Percentiles rank a stretch among this genome's conserved stretches.
phyloP scores from a whole-genome alignment of 1,284 basidiomycete species.

The Ganoderma sinense region DNA sequence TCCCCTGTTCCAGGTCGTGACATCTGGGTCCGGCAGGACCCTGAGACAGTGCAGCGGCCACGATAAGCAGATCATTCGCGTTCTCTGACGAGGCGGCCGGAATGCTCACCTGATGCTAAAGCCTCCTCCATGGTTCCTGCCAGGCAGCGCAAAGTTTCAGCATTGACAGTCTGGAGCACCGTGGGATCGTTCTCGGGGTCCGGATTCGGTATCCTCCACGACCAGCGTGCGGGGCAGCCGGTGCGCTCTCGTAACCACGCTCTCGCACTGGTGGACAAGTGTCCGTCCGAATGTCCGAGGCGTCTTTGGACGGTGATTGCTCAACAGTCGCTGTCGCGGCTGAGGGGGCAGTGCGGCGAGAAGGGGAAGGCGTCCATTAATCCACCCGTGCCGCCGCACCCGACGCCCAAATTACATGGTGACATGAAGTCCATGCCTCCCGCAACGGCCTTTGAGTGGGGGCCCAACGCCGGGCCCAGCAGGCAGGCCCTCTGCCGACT shows the following conservation, averaged over 20 bases:
- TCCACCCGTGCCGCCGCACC: neutral
- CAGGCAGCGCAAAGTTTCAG: neutral
- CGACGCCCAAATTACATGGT: constrained; percentile 2
- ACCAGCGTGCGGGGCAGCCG: neutral
- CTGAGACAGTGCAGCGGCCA: constrained; percentile 18
- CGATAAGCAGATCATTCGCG: constrained; percentile 7
- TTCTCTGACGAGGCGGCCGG: neutral
- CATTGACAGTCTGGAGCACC: neutral
- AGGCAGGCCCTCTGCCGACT: constrained; percentile 3
- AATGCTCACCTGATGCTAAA: constrained; percentile 2
- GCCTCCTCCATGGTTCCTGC: neutral
- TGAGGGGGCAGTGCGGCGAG: neutral
- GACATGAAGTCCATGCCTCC: neutral
- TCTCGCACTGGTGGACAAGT: neutral
- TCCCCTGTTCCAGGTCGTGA: constrained; percentile 20
- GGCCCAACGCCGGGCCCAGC: constrained; percentile 6
- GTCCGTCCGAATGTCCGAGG: neutral
- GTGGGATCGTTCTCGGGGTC: neutral
- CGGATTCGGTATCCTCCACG: neutral
- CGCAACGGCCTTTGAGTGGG: constrained; percentile 9
- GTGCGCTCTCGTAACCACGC: neutral
- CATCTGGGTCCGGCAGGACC: constrained; percentile 10
- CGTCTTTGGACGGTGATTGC: neutral
- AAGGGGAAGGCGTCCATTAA: constrained; percentile 1
- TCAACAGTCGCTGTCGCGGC: neutral